Conservation (phyloP, 2,329 filamentous ascomycete genomes). For the Colletotrichum karsti region DNA sequence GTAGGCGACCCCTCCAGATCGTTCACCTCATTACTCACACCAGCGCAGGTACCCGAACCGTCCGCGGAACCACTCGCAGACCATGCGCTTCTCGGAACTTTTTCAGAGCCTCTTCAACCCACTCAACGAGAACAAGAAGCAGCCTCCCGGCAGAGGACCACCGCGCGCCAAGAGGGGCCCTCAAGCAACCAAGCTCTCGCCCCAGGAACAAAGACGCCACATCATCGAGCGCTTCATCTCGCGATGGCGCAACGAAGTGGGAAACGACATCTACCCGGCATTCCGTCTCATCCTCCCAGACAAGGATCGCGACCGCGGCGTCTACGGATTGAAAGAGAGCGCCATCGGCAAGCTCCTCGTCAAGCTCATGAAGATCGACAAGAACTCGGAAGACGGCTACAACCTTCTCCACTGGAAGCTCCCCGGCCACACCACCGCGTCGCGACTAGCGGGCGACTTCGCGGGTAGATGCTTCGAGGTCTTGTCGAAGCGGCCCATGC, state of each 20-base stretch:
- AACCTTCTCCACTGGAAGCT: conserved; percentile 92
- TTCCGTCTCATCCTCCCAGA: conserved; percentile 91
- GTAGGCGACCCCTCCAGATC: conserved; percentile 35
- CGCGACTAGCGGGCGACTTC: conserved; percentile 86
- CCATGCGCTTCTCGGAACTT: conserved; percentile 83
- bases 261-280: conserved; percentile 91
- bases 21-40: conserved; percentile 16
- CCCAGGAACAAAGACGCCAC: conserved; percentile 80
- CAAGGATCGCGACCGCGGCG: conserved; percentile 89
- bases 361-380: conserved; percentile 90
- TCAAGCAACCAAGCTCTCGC: conserved; percentile 66
- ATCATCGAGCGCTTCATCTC: conserved; percentile 89
- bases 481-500: conserved; percentile 83
- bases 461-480: conserved; percentile 89
- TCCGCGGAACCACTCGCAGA: conserved; percentile 81
- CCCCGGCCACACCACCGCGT: conserved; percentile 72
- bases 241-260: conserved; percentile 87
- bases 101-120: conserved; percentile 85
- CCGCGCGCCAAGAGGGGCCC: conserved; percentile 67
- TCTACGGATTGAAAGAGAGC: conserved; percentile 95
- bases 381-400: conserved; percentile 87
- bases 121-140: conserved; percentile 79
- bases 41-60: conserved; percentile 81
- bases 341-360: conserved; percentile 90
- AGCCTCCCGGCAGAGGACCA: conserved; percentile 65